Evolutionary conservation across 2,329 filamentous ascomycete species (phyloP).

Genomic region (Fusarium sp.): DNA sequence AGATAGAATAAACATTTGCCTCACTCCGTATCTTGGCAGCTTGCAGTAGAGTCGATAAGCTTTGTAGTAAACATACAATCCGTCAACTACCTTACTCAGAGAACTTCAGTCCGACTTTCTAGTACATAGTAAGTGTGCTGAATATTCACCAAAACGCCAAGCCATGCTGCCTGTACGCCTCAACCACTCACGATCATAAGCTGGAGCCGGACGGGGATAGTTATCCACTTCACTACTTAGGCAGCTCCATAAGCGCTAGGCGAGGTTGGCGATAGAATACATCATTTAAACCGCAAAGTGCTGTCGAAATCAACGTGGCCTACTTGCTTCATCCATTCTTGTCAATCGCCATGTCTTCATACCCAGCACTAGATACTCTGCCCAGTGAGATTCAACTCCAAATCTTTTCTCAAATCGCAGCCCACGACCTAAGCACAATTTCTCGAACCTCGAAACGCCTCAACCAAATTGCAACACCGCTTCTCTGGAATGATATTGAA

Average conservation of each 20-base stretch:
- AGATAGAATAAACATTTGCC: too few relatives aligned
- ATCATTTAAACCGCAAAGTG: neutral
- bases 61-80: neutral
- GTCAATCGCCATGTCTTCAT: neutral
- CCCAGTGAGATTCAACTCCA: slow-evolving; percentile 1
- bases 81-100: neutral
- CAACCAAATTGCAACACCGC: neutral
- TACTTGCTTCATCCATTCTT: fast-evolving
- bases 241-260: neutral
- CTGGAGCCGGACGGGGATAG: neutral
- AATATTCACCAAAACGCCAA: neutral
- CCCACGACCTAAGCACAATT: neutral
- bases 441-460: slow-evolving; percentile 5
- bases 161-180: neutral
- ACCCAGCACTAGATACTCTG: neutral
- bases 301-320: neutral
- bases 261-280: neutral
- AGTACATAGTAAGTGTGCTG: neutral
- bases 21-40: too few relatives aligned
- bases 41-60: fast-evolving
- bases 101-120: neutral
- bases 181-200: neutral
- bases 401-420: neutral
- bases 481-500: slow-evolving; percentile 30
- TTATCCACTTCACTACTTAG: neutral